Percentiles rank a stretch among this genome's conserved stretches.
These are phyloP conservation scores for Tubosaeta sp. DNA, from an alignment of 768 basidiomycete species.

Conservation along the genomic window DNA sequence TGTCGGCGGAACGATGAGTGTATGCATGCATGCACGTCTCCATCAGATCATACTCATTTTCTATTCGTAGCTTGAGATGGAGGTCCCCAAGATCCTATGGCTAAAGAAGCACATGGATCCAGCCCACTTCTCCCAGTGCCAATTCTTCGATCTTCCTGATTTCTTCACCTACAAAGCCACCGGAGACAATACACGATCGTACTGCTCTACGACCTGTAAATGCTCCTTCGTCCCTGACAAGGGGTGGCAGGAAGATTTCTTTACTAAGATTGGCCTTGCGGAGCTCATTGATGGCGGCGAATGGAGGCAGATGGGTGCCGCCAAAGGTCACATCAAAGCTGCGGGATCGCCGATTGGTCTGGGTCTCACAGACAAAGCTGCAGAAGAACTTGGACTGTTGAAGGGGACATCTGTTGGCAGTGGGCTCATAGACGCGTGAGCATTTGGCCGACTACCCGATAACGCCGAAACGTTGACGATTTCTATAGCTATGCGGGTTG, in stretches of 20 bases:
- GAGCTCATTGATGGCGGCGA: conserved; percentile 58
- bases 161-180: conserved; percentile 94
- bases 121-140: conserved; percentile 65
- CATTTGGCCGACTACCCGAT: conserved; percentile 3
- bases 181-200: conserved; percentile 62
- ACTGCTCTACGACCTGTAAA: conserved; percentile 95
- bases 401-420: conserved; percentile 92
- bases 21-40: conserved; percentile 31
- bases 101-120: conserved; percentile 83
- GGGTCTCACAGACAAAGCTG: conserved; percentile 75
- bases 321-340: conserved; percentile 61
- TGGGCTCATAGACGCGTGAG: conserved; percentile 91
- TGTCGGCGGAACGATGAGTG: conserved; percentile 97
- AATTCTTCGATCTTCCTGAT: conserved; percentile 92
- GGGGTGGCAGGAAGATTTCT: conserved; percentile 91
- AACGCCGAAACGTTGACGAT: not conserved
- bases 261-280: conserved; percentile 75
- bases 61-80: conserved; percentile 83
- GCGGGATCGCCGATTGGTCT: conserved; percentile 82
- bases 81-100: conserved; percentile 97
- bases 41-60: conserved; percentile 6
- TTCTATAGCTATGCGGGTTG: conserved; percentile 80
- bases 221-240: conserved; percentile 83
- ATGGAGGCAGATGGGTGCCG: conserved; percentile 72
- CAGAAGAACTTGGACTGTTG: conserved; percentile 77